A percentile compares a stretch with the other conserved stretches of the same genome.
Evolutionary conservation across 2,329 filamentous ascomycete species (phyloP).

Genomic region (Colletotrichum magnum): DNA sequence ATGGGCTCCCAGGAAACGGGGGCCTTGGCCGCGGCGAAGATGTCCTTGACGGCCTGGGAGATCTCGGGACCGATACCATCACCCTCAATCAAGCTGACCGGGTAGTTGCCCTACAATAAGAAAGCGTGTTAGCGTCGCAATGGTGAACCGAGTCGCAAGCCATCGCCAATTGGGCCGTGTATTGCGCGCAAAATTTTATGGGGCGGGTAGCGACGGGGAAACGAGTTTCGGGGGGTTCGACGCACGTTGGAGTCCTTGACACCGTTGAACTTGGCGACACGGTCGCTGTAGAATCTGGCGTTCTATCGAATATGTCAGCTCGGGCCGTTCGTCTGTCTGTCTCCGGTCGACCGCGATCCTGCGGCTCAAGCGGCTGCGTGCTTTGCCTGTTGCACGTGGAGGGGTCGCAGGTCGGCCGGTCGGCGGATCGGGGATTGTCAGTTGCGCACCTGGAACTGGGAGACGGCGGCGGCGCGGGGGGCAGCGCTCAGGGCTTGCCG

Average conservation of each 20-base stretch:
- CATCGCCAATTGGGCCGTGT: constrained; percentile 56
- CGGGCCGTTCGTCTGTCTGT: background rate
- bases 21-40: constrained; percentile 94
- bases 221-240: constrained; percentile 43
- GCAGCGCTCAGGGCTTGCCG: constrained; percentile 83
- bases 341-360: constrained; percentile 18
- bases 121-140: constrained; percentile 43
- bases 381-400: constrained; percentile 14
- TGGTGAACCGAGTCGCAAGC: background rate
- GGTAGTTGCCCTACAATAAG: constrained; percentile 84
- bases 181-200: constrained; percentile 37
- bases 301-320: constrained; percentile 53
- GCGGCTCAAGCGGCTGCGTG: constrained; percentile 23
- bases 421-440: constrained; percentile 35
- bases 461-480: constrained; percentile 66
- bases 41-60: constrained; percentile 97
- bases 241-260: constrained; percentile 89
- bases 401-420: constrained; percentile 46
- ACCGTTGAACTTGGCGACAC: constrained; percentile 94
- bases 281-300: constrained; percentile 76
- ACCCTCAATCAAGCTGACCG: constrained; percentile 97
- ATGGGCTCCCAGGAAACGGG: constrained; percentile 98
- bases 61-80: constrained; percentile 99
- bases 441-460: constrained; percentile 70
- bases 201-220: constrained; percentile 20